Percentiles rank a stretch among this genome's conserved stretches.
phyloP scores from a whole-genome alignment of 352 stramenopile genomes.

The Plasmopara muralis region DNA sequence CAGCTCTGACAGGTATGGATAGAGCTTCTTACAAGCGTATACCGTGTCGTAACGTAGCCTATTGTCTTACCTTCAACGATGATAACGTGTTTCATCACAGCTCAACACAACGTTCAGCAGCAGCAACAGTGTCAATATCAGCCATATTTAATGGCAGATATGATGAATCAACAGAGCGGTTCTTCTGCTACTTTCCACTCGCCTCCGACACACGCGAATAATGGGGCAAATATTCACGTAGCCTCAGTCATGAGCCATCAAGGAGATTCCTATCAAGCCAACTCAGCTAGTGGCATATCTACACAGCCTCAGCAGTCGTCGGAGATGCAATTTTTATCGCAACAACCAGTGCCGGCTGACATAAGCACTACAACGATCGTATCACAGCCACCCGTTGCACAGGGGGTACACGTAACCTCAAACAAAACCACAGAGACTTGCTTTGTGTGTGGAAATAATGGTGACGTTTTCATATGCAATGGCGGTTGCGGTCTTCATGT shows the following conservation, averaged over 20 bases:
- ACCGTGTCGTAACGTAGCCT: background rate
- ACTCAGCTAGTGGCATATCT: background rate
- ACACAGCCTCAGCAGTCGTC: constrained; percentile 4
- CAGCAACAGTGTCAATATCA: constrained; percentile 12
- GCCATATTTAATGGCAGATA: constrained; percentile 5
- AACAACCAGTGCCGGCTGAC: constrained; percentile 3
- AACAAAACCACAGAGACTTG: constrained; percentile 27
- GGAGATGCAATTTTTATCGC: background rate
- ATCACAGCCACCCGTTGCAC: constrained; percentile 11
- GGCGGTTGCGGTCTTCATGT: constrained; percentile 52
- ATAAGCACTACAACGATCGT: background rate
- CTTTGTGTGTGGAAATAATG: constrained; percentile 44
- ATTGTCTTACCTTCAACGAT: background rate
- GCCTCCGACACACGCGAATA: constrained; percentile 10
- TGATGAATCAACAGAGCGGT: constrained; percentile 15
- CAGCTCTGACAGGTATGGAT: constrained; percentile 21
- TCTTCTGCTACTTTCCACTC: constrained; percentile 3
- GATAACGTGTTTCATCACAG: constrained; percentile 9
- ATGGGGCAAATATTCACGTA: constrained; percentile 12
- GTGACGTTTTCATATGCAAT: constrained; percentile 48
- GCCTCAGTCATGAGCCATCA: constrained; percentile 17
- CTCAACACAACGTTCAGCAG: constrained; percentile 21
- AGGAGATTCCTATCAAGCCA: constrained; percentile 5
- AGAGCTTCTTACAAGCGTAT: background rate
- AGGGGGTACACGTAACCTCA: constrained; percentile 17